phyloP scores from a whole-genome alignment of 805 yeast species.

The Kurtzmaniella cleridarum region DNA sequence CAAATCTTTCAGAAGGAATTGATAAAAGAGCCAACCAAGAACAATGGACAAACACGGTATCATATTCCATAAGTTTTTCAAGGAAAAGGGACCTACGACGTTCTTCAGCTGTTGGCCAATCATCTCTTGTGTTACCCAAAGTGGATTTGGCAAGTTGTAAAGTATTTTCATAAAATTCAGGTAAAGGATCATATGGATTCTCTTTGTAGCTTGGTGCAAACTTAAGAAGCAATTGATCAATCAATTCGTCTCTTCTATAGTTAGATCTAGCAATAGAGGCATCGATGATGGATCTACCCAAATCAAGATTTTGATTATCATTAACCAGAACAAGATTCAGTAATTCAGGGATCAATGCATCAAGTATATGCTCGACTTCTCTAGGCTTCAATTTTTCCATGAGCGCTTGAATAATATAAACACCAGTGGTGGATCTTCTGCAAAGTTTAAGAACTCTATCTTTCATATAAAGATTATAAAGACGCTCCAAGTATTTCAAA shows the following conservation, averaged over 20 bases:
- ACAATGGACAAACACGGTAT: slow-evolving; percentile 50
- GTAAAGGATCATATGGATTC: slow-evolving; percentile 17
- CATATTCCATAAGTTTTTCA: slow-evolving; percentile 68
- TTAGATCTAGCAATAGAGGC: slow-evolving; percentile 55
- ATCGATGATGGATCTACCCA: slow-evolving; percentile 61
- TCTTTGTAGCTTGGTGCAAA: slow-evolving; percentile 37
- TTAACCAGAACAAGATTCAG: slow-evolving; percentile 44
- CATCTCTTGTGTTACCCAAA: slow-evolving; percentile 74
- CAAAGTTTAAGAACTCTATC: slow-evolving; percentile 70
- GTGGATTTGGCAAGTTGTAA: slow-evolving; percentile 65
- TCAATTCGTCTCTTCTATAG: slow-evolving; percentile 56
- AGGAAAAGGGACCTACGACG: slow-evolving; percentile 72
- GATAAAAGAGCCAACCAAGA: slow-evolving; percentile 57
- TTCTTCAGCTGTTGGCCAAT: slow-evolving; percentile 91
- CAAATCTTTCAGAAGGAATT: slow-evolving; percentile 54
- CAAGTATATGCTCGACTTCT: slow-evolving; percentile 59
- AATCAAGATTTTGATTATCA: slow-evolving; percentile 62
- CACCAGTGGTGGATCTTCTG: slow-evolving; percentile 79
- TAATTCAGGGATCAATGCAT: slow-evolving; percentile 62
- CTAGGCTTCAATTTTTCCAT: slow-evolving; percentile 57
- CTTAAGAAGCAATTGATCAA: slow-evolving; percentile 38
- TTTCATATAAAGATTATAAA: slow-evolving; percentile 66
- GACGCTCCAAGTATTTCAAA: slow-evolving; percentile 61
- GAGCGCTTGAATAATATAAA: slow-evolving; percentile 69
- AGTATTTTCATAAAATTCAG: slow-evolving; percentile 61